Evolutionary conservation across 192 early-diverging fungal species (phyloP), one percentile per base, ranked within the genome.

Genomic region (Entomortierella beljakovae): DNA sequence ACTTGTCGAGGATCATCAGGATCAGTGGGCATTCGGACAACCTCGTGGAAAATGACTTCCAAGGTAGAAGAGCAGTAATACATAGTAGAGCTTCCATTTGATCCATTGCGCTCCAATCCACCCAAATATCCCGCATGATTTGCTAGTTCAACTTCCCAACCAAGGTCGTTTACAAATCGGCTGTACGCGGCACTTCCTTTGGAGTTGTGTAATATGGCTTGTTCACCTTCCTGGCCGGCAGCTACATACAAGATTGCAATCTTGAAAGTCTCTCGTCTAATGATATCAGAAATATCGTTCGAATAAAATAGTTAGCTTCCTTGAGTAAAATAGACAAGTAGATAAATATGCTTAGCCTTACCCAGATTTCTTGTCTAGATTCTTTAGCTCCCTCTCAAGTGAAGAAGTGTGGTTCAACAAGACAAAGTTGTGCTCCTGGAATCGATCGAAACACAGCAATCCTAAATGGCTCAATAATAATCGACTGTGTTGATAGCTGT

Each of bases 21-120:
- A 57, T 96, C 94, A 0, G 84, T 95, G 6, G 96, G 96, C 92
- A 99, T 95, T 16, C 88, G 88, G 0, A 92, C 89, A 0, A 88
- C 92, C 64, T 98, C 96, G 77, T 99, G 98, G 71, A 96, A 98
- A 5, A 96, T 87, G 63, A 99, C 86, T 73, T 99, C 98, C 0
- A 94, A 53, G 0, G 90, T 92, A 2, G 95, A 92, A 3, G 89
- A 89, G 54, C 95, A 91, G 64, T 90, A 97, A 77, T 99, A 99
- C 9, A 88, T 90, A 7, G 95, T 91, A 0, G 70, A 83, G 1
- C 66, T 75, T 1, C 95, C 97, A 63, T 94, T 95, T 0, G 93
- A 91, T 10, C 88, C 79, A 68, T 91, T 94, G 32, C 85, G 73
- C 64, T 97, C 95, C 16, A 99, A 77, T 3, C 96, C 96, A 7